phyloP scores from a whole-genome alignment of 108 stramenopile genomes.

The Aureococcus anophagefferens region DNA sequence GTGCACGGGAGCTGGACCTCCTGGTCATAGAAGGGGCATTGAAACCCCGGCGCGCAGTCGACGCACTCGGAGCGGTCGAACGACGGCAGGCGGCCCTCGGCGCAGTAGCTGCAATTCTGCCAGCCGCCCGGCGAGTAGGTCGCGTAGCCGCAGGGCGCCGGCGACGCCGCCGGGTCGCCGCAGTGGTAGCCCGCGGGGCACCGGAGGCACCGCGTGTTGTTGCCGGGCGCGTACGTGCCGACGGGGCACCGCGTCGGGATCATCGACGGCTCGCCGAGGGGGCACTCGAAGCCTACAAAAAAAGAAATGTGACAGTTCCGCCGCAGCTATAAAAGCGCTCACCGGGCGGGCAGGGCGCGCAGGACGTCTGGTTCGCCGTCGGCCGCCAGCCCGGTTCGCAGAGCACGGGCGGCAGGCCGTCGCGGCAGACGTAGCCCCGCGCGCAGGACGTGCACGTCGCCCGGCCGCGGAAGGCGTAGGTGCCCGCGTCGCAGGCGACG shows the following conservation, averaged over 20 bases:
- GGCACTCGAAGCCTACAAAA: slow-evolving; percentile 31
- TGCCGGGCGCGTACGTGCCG: not conserved
- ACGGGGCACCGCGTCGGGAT: not conserved
- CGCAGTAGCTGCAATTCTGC: too few species aligned
- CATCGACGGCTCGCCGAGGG: not conserved
- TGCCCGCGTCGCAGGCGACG: slow-evolving; percentile 19
- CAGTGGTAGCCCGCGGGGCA: slow-evolving; percentile 28
- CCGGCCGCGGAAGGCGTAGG: slow-evolving; percentile 16
- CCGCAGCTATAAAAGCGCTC: too few species aligned
- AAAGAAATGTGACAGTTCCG: too few species aligned
- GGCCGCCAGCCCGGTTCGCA: too few species aligned
- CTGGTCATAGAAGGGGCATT: slow-evolving; percentile 1
- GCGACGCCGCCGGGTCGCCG: slow-evolving; percentile 3
- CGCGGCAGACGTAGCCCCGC: not conserved
- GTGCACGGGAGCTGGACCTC: slow-evolving; percentile 16
- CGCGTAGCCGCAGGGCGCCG: not conserved
- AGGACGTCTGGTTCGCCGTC: too few species aligned
- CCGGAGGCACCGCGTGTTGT: slow-evolving; percentile 19
- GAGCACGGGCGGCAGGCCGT: too few species aligned
- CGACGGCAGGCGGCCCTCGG: not conserved
- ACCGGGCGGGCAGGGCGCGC: too few species aligned
- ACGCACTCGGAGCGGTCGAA: not conserved
- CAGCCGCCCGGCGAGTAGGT: too few species aligned
- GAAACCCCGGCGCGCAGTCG: slow-evolving; percentile 27
- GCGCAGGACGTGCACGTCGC: slow-evolving; percentile 29